Evolutionary conservation across 108 stramenopile species (phyloP).

Genomic region (Cyclotella baltica): DNA sequence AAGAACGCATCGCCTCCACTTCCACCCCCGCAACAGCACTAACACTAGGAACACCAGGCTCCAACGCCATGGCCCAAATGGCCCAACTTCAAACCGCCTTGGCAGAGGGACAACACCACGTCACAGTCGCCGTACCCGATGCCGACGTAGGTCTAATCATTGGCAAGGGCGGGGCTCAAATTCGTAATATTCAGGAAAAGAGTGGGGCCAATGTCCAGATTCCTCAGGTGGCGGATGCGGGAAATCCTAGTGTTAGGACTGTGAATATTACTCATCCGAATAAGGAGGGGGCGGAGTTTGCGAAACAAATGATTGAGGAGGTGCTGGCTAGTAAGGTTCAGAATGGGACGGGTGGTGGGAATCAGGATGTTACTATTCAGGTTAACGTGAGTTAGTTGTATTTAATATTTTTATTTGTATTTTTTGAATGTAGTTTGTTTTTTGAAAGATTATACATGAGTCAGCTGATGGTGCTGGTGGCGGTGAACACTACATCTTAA

Average conservation of each 20-base stretch:
- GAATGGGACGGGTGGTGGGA: conserved; percentile 26
- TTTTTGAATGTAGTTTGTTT: no score
- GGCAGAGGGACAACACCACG: conserved; percentile 73
- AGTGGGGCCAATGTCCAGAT: conserved; percentile 95
- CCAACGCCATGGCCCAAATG: conserved; percentile 55
- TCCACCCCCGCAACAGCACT: conserved; percentile 11
- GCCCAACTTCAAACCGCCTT: conserved; percentile 76
- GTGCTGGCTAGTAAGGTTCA: conserved; percentile 36
- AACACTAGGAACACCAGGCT: conserved; percentile 33
- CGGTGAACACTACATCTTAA: no score
- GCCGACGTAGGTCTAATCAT: conserved; percentile 96
- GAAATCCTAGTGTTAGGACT: conserved; percentile 70
- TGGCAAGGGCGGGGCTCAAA: conserved; percentile 95
- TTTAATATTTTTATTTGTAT: neutral
- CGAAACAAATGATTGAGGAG: conserved; percentile 73
- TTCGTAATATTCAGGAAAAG: conserved; percentile 91
- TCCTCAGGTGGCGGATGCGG: conserved; percentile 80
- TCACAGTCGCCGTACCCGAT: conserved; percentile 86
- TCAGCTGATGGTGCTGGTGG: no score
- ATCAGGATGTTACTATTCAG: conserved; percentile 65
- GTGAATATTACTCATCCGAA: conserved; percentile 87
- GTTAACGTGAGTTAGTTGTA: conserved; percentile 62
- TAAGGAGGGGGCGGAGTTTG: conserved; percentile 74
- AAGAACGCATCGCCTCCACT: conserved; percentile 58
- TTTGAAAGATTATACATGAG: no score